These are phyloP conservation scores for Metarhizium sp. DNA, from an alignment of 2,329 filamentous ascomycete species.

Conservation along the genomic window DNA sequence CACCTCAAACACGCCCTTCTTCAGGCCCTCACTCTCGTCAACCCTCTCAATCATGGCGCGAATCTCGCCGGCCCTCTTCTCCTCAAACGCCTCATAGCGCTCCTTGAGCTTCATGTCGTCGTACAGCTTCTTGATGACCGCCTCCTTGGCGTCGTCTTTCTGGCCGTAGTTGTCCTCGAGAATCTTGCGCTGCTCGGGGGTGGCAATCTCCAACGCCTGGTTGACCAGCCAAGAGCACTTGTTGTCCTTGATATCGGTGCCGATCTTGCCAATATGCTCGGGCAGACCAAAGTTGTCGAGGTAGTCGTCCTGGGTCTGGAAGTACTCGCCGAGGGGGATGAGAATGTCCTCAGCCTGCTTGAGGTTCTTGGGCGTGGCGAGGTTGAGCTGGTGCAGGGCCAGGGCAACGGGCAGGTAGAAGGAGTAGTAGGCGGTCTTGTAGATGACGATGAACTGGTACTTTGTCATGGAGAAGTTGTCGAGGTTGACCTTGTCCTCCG, in stretches of 20 bases:
- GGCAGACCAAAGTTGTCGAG: conserved; percentile 96
- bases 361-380: conserved; percentile 81
- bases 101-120: conserved; percentile 76
- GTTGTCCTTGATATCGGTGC: conserved; percentile 98
- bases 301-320: conserved; percentile 98
- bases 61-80: conserved; percentile 74
- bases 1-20: conserved; percentile 79
- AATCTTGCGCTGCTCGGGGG: conserved; percentile 74
- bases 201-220: conserved; percentile 74
- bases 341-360: conserved; percentile 85
- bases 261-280: conserved; percentile 92
- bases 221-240: conserved; percentile 99
- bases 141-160: conserved; percentile 78
- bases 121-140: conserved; percentile 80
- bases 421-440: conserved; percentile 99
- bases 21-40: conserved; percentile 81
- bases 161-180: conserved; percentile 90
- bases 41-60: conserved; percentile 64
- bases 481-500: conserved; percentile 86
- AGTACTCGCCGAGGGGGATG: conserved; percentile 96
- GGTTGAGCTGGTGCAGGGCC: conserved; percentile 73
- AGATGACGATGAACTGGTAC: conserved; percentile 97
- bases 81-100: conserved; percentile 82
- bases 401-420: conserved; percentile 97
- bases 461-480: conserved; percentile 93